Conservation (phyloP, 2,329 filamentous ascomycete genomes). For the Diaporthe sp. region DNA sequence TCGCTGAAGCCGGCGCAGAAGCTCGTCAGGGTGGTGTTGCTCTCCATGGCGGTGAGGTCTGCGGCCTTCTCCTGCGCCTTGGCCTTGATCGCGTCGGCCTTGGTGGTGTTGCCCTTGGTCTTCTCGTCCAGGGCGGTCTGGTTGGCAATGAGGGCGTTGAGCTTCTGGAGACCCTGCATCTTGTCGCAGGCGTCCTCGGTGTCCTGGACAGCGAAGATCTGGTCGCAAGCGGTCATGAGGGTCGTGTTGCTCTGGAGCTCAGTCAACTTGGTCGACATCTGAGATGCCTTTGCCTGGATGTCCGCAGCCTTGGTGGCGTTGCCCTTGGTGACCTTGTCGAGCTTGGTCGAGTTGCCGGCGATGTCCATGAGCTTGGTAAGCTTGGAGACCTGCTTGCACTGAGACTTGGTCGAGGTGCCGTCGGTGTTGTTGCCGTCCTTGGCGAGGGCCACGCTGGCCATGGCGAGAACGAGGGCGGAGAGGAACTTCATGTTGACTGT, state of each 20-base stretch:
- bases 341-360: conserved; percentile 53
- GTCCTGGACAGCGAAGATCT: conserved; percentile 50
- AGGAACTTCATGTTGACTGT: conserved; percentile 46
- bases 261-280: conserved; percentile 48
- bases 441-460: conserved; percentile 46
- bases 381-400: conserved; percentile 52
- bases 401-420: conserved; percentile 48
- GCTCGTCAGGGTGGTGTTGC: conserved; percentile 46
- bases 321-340: conserved; percentile 51
- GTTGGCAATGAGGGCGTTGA: conserved; percentile 47
- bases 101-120: conserved; percentile 50
- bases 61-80: conserved; percentile 43
- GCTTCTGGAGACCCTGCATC: conserved; percentile 48
- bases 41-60: conserved; percentile 45
- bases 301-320: conserved; percentile 54
- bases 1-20: conserved; percentile 45
- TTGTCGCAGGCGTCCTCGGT: conserved; percentile 48
- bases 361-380: conserved; percentile 50
- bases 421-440: conserved; percentile 46
- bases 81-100: conserved; percentile 47
- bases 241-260: conserved; percentile 54
- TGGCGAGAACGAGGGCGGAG: conserved; percentile 43
- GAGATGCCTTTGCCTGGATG: conserved; percentile 55
- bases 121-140: conserved; percentile 43
- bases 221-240: conserved; percentile 51